These are phyloP conservation scores for Hortiboletus flavorubellus DNA, from an alignment of 768 basidiomycete genomes.

Conservation along the genomic window DNA sequence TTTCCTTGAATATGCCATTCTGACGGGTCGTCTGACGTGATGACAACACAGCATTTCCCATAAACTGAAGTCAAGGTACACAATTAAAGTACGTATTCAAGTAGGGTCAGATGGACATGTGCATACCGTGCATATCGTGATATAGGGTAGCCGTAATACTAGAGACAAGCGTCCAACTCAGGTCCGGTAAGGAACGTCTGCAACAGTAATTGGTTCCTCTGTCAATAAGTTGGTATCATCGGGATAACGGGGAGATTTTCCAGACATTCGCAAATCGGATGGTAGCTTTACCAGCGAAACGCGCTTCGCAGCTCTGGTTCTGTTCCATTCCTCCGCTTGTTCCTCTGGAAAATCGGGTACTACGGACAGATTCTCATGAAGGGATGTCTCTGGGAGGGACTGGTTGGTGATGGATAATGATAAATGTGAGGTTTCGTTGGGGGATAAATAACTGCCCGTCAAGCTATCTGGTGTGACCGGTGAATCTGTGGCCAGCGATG, in stretches of 20 bases:
- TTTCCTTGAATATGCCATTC: background rate
- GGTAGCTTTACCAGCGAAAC: conserved; percentile 80
- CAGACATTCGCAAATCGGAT: conserved; percentile 41
- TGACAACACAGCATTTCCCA: conserved; percentile 3
- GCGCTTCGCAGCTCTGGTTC: conserved; percentile 79
- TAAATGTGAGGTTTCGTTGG: conserved; percentile 26
- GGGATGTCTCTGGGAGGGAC: conserved; percentile 19
- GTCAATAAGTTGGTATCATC: conserved; percentile 1
- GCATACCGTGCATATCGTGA: conserved; percentile 2
- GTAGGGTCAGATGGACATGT: conserved; percentile 1
- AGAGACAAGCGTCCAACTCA: conserved; percentile 4
- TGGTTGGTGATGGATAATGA: conserved; percentile 18
- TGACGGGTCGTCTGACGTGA: background rate
- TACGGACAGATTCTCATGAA: conserved; percentile 47
- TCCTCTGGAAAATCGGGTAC: conserved; percentile 52
- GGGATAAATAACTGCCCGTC: conserved; percentile 29
- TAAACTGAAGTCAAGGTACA: conserved; percentile 9
- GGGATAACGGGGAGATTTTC: conserved; percentile 13
- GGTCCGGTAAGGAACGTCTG: conserved; percentile 1
- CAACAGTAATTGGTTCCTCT: conserved; percentile 10
- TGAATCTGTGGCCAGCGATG: conserved; percentile 35
- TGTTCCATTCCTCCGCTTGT: conserved; percentile 86
- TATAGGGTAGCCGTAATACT: conserved; percentile 5
- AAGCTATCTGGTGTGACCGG: conserved; percentile 34
- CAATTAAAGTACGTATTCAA: background rate